Evolutionary conservation across 352 stramenopile genomes (phyloP).

Genomic region (Globisporangium recalcitrans): DNA sequence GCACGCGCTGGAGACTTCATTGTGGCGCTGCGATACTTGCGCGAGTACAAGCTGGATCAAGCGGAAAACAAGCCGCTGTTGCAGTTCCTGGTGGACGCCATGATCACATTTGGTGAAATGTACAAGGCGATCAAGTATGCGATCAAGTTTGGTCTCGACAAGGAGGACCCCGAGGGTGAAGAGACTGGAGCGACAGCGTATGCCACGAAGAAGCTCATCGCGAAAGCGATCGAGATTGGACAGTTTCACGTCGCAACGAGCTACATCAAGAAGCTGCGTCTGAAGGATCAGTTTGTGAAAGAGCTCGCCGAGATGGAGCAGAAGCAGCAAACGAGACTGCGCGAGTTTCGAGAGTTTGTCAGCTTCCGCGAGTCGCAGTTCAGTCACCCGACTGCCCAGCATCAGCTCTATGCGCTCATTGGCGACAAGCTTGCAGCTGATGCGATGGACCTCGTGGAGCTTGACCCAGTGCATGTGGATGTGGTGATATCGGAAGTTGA

Average conservation of each 20-base stretch:
- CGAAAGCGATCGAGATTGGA: constrained; percentile 44
- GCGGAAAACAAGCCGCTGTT: constrained; percentile 36
- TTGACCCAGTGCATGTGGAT: constrained; percentile 41
- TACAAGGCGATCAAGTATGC: constrained; percentile 89
- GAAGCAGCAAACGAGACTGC: constrained; percentile 37
- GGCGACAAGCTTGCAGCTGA: constrained; percentile 25
- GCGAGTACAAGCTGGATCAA: constrained; percentile 77
- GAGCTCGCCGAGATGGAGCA: constrained; percentile 62
- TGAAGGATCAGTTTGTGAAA: constrained; percentile 48
- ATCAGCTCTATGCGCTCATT: constrained; percentile 35
- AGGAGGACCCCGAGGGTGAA: constrained; percentile 22
- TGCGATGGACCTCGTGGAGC: constrained; percentile 41
- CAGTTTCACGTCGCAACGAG: constrained; percentile 71
- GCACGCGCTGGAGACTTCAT: constrained; percentile 70
- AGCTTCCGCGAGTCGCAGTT: constrained; percentile 41
- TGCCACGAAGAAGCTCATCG: constrained; percentile 47
- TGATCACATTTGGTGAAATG: constrained; percentile 66
- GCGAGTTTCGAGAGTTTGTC: constrained; percentile 62
- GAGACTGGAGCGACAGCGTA: constrained; percentile 28
- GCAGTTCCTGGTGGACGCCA: constrained; percentile 52
- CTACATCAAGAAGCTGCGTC: constrained; percentile 80
- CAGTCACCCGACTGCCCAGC: constrained; percentile 35
- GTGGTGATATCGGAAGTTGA: constrained; percentile 54
- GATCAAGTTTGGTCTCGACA: constrained; percentile 73
- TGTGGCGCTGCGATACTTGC: constrained; percentile 49